Conservation (phyloP, 2,329 filamentous ascomycete species). For the Colletotrichum sublineola region DNA sequence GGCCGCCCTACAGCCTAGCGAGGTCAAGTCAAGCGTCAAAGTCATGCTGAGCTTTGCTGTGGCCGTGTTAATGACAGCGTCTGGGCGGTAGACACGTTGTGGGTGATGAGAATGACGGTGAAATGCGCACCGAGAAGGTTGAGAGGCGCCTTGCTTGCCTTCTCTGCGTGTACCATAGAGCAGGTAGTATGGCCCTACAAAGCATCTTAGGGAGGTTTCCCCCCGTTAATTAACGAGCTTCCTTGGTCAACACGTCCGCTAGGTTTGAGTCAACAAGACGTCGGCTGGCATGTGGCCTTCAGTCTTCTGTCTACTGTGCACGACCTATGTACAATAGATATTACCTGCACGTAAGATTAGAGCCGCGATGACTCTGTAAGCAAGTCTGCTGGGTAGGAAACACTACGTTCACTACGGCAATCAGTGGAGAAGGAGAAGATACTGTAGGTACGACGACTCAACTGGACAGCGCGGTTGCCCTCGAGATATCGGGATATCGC, state of each 20-base stretch:
- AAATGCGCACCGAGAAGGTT: neutral
- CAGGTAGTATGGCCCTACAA: neutral
- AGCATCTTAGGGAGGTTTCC: neutral
- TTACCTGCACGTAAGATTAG: conserved; percentile 9
- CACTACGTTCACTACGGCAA: conserved; percentile 7
- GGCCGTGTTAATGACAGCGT: conserved; percentile 27
- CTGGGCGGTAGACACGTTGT: neutral
- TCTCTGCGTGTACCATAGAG: neutral
- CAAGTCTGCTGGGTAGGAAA: conserved; percentile 9
- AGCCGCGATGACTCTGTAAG: neutral
- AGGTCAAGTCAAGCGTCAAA: conserved; percentile 17
- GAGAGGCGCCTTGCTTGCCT: neutral
- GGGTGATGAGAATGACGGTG: neutral
- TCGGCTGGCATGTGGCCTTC: conserved; percentile 4
- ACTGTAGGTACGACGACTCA: neutral
- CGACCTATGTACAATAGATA: neutral
- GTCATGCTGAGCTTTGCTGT: conserved; percentile 15
- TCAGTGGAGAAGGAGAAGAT: conserved; percentile 20
- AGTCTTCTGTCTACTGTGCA: neutral
- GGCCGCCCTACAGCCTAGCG: conserved; percentile 36
- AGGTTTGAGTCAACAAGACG: conserved; percentile 15
- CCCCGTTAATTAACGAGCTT: neutral
- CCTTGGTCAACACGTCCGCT: conserved; percentile 14
- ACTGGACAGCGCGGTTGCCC: conserved; percentile 26
- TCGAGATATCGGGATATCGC: conserved; percentile 17